Conservation (phyloP, 2,329 filamentous ascomycete genomes). For the Bertia moriformis region DNA sequence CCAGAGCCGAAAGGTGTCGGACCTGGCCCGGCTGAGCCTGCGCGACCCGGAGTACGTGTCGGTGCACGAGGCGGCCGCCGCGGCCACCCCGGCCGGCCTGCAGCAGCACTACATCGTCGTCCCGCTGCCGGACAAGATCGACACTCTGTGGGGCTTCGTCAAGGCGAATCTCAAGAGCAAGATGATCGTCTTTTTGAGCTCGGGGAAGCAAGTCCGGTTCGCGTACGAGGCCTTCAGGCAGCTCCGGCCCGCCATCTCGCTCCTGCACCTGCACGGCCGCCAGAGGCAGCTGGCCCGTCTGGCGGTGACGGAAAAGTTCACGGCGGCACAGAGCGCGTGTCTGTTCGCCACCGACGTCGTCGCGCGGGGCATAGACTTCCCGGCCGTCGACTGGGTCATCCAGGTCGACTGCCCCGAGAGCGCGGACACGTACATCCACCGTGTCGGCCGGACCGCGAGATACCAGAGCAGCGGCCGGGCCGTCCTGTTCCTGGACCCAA, state of each 20-base stretch:
- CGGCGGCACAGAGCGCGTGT: slow-evolving; percentile 67
- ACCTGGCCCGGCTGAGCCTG: slow-evolving; percentile 75
- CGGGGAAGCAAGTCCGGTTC: slow-evolving; percentile 90
- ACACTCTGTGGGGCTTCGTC: slow-evolving; percentile 86
- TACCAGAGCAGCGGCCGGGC: slow-evolving; percentile 79
- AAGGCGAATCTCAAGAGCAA: slow-evolving; percentile 82
- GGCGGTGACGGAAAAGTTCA: slow-evolving; percentile 76
- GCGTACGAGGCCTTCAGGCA: slow-evolving; percentile 87
- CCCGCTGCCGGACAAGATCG: slow-evolving; percentile 73
- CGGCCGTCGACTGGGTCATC: slow-evolving; percentile 96
- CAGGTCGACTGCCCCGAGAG: slow-evolving; percentile 95
- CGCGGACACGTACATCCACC: slow-evolving; percentile 92
- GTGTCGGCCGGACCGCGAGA: slow-evolving; percentile 88
- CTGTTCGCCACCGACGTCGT: slow-evolving; percentile 93
- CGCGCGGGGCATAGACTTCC: slow-evolving; percentile 86
- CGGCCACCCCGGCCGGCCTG: slow-evolving; percentile 68
- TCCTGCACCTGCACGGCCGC: slow-evolving; percentile 83
- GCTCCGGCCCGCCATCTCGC: slow-evolving; percentile 81
- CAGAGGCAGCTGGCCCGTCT: slow-evolving; percentile 83
- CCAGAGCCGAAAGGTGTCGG: slow-evolving; percentile 84
- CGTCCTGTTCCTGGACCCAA: slow-evolving; percentile 81
- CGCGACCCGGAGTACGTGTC: slow-evolving; percentile 88
- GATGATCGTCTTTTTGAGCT: slow-evolving; percentile 88
- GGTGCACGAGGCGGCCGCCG: slow-evolving; percentile 69
- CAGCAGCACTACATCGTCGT: slow-evolving; percentile 86